Conservation (phyloP, 306 rosid species). For the Arachis hypogaea region DNA sequence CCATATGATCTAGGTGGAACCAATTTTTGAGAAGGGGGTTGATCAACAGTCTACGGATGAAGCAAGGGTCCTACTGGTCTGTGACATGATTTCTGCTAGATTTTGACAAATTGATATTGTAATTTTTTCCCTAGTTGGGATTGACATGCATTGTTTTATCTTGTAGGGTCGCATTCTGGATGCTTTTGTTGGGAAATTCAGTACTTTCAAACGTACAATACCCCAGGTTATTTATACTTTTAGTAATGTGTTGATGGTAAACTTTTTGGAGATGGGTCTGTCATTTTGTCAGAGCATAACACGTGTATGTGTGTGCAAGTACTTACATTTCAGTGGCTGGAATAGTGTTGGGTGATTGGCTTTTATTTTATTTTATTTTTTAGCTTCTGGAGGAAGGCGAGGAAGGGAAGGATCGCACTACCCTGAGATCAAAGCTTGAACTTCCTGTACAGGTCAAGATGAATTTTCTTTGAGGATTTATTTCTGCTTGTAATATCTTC, state of each 20-base stretch:
- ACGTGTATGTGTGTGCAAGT: no score
- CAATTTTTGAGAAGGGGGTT: constrained; percentile 95
- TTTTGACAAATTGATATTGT: constrained; percentile 28
- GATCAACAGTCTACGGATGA: constrained; percentile 96
- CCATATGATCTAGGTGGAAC: constrained; percentile 82
- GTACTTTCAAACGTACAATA: constrained; percentile 92
- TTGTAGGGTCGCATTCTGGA: constrained; percentile 94
- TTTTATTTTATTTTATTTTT: background rate
- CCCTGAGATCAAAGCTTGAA: constrained; percentile 95
- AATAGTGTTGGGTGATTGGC: no score
- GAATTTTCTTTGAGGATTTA: constrained; percentile 27
- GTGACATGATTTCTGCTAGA: constrained; percentile 38
- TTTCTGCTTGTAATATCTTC: constrained; percentile 6
- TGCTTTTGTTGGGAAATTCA: constrained; percentile 96
- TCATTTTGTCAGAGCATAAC: background rate
- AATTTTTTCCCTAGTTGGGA: constrained; percentile 34
- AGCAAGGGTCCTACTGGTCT: constrained; percentile 92
- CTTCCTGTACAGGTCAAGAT: constrained; percentile 94
- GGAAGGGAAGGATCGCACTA: constrained; percentile 91
- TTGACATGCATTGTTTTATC: constrained; percentile 34
- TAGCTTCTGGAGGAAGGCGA: constrained; percentile 96
- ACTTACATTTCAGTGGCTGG: no score
- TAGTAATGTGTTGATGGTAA: constrained; percentile 20
- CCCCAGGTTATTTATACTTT: constrained; percentile 73
- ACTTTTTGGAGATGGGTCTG: constrained; percentile 8